Percentiles rank a stretch among this genome's conserved stretches.
Evolutionary conservation across 805 yeast genomes (phyloP).

Genomic region (Hanseniaspora nectarophila): DNA sequence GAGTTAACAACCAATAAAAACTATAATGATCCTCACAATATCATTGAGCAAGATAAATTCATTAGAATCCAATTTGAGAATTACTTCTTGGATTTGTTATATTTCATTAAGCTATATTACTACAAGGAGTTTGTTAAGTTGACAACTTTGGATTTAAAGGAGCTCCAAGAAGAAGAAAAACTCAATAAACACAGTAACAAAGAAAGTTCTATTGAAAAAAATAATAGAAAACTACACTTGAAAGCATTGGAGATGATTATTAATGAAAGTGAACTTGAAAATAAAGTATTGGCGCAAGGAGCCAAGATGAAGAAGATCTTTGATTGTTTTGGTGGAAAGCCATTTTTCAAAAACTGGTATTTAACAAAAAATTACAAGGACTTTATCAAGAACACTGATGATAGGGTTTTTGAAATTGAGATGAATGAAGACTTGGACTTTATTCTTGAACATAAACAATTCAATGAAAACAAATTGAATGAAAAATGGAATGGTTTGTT

Average conservation of each 20-base stretch:
- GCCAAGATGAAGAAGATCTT: constrained; percentile 5
- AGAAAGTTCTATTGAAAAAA: constrained; percentile 9
- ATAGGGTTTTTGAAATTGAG: constrained; percentile 23
- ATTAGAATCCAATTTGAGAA: constrained; percentile 12
- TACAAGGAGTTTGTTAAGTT: constrained; percentile 12
- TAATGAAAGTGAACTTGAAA: constrained; percentile 8
- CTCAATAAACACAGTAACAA: neutral
- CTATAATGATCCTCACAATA: neutral
- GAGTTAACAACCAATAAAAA: neutral
- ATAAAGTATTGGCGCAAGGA: neutral
- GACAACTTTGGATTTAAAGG: constrained; percentile 5
- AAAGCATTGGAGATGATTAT: constrained; percentile 7
- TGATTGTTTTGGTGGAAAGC: constrained; percentile 11
- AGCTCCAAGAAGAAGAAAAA: neutral
- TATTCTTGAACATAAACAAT: neutral
- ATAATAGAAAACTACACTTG: constrained; percentile 2
- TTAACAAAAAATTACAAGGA: constrained; percentile 35
- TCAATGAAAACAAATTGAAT: neutral
- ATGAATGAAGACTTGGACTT: constrained; percentile 12
- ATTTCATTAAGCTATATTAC: constrained; percentile 7
- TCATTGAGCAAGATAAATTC: constrained; percentile 5
- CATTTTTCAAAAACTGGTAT: constrained; percentile 34
- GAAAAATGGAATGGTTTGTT: neutral
- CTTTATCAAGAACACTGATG: constrained; percentile 37
- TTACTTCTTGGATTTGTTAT: constrained; percentile 7